A percentile compares a stretch with the other conserved stretches of the same genome.
Conservation (phyloP, 805 yeast genomes). For the Starmerella ratchasimensis region DNA sequence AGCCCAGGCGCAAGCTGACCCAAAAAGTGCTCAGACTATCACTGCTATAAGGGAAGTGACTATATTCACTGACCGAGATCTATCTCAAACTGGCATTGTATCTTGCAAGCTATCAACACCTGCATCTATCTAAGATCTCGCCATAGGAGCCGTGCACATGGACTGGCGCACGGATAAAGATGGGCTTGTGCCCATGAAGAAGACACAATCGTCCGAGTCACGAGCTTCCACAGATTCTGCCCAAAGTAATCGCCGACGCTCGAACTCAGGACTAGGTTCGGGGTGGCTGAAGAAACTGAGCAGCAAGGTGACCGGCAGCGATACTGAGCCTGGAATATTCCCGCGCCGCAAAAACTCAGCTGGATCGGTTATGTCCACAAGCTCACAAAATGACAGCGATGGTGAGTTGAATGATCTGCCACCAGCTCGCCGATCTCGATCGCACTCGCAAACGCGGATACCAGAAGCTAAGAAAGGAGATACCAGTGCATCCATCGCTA, state of each 20-base stretch:
- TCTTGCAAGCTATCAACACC: too few species aligned
- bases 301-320: background rate
- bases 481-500: too few species aligned
- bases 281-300: constrained; percentile 9
- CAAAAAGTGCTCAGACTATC: too few species aligned
- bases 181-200: background rate
- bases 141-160: background rate
- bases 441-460: background rate
- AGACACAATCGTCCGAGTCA: constrained; percentile 3
- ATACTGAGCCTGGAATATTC: background rate
- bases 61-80: too few species aligned
- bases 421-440: background rate
- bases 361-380: background rate
- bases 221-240: too few species aligned
- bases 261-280: constrained; percentile 3
- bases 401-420: background rate
- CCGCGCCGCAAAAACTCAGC: constrained; percentile 6
- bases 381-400: background rate
- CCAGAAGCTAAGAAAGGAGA: too few species aligned
- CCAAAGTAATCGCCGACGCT: constrained; percentile 2
- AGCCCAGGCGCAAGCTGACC: background rate
- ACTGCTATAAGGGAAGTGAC: too few species aligned
- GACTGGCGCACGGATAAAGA: background rate
- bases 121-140: too few species aligned
- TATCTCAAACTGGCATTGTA: too few species aligned